These are phyloP conservation scores for Acidomyces sp. DNA, from an alignment of 495 filamentous ascomycete genomes.

Conservation along the genomic window DNA sequence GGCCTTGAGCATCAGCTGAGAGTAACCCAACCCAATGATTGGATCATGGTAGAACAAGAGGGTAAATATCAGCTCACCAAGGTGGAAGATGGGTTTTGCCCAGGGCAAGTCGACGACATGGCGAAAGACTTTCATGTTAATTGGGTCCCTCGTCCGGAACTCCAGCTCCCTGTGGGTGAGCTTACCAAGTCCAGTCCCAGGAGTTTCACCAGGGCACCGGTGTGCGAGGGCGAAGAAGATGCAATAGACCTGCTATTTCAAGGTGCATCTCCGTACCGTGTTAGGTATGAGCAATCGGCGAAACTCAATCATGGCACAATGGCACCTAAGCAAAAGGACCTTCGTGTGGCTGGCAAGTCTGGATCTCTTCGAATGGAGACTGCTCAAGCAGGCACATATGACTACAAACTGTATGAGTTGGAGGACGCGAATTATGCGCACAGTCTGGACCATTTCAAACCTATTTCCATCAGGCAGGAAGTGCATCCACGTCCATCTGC, in stretches of 20 bases:
- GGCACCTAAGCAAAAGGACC: slow-evolving; percentile 48
- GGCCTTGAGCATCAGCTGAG: slow-evolving; percentile 29
- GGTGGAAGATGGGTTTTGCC: slow-evolving; percentile 64
- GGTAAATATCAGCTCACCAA: slow-evolving; percentile 69
- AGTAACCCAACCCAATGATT: slow-evolving; percentile 53
- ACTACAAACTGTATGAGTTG: slow-evolving; percentile 70
- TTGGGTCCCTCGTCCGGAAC: slow-evolving; percentile 69
- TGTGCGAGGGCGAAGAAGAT: slow-evolving; percentile 91
- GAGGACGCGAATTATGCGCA: slow-evolving; percentile 74
- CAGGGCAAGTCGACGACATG: slow-evolving; percentile 58
- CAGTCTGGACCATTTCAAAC: slow-evolving; percentile 44
- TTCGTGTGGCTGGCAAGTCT: slow-evolving; percentile 57
- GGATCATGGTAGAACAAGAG: slow-evolving; percentile 46
- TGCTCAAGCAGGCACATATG: slow-evolving; percentile 61
- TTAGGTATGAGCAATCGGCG: slow-evolving; percentile 66
- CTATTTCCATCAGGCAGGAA: slow-evolving; percentile 61
- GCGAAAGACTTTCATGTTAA: slow-evolving; percentile 63
- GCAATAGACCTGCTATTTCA: slow-evolving; percentile 64
- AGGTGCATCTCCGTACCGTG: slow-evolving; percentile 64
- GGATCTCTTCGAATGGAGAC: slow-evolving; percentile 76
- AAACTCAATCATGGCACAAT: slow-evolving; percentile 38
- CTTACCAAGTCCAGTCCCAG: slow-evolving; percentile 31
- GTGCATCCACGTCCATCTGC: slow-evolving; percentile 73
- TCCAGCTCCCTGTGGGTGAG: slow-evolving; percentile 51
- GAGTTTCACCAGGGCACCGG: slow-evolving; percentile 49